A percentile compares a stretch with the other conserved stretches of the same genome.
Evolutionary conservation across 1,284 basidiomycete genomes (phyloP).

Genomic region (Peniophora sp.): DNA sequence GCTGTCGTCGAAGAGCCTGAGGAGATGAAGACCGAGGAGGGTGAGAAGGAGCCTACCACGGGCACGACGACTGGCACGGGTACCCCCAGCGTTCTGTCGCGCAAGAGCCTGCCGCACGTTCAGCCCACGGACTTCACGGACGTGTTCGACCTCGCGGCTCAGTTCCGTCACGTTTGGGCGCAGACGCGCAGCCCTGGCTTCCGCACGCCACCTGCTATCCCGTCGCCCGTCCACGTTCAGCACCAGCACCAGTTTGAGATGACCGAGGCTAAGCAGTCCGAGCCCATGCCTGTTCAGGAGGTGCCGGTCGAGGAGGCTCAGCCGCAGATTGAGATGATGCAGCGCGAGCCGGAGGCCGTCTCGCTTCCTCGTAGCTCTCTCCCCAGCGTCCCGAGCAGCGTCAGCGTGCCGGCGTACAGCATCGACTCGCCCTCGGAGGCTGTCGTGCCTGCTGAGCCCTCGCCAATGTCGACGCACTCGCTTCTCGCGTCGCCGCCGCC

Average conservation of each 20-base stretch:
- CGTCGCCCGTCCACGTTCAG: not conserved
- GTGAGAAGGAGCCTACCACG: not conserved
- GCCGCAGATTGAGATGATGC: no score
- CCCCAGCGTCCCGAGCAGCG: not conserved
- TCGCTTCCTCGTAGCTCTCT: not conserved
- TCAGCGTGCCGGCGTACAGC: constrained; percentile 9
- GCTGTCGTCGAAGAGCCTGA: not conserved
- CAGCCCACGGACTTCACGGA: constrained; percentile 12
- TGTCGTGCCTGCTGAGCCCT: not conserved
- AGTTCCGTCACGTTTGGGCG: constrained; percentile 13
- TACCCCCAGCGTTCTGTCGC: not conserved
- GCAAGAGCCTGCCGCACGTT: constrained; percentile 9
- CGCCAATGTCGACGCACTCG: not conserved
- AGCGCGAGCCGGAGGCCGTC: no score
- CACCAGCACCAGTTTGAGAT: not conserved
- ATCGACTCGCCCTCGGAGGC: constrained; percentile 6
- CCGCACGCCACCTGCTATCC: not conserved
- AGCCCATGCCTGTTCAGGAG: no score
- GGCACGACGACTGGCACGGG: not conserved
- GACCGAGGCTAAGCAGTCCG: no score
- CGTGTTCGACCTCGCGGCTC: constrained; percentile 11
- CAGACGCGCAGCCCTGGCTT: constrained; percentile 1
- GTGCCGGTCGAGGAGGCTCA: not conserved
- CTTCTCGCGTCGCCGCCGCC: not conserved
- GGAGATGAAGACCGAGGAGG: not conserved